phyloP scores from a whole-genome alignment of 441 rosid species.

The Syzygium syzygioides region DNA sequence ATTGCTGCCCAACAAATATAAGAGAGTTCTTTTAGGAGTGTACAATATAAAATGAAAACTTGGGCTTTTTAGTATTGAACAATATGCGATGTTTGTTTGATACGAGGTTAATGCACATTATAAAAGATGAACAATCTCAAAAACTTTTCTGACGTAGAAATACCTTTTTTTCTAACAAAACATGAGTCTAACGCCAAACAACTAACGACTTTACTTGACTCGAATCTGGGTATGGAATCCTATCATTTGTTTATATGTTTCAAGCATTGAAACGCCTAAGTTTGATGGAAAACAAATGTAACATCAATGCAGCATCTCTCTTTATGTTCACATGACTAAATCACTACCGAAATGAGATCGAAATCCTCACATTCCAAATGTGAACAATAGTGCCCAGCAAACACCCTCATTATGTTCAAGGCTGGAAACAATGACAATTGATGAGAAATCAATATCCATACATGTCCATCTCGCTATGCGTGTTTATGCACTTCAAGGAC shows the following conservation, averaged over 20 bases:
- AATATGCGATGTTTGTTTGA: neutral
- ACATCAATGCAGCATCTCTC: neutral
- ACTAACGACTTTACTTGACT: neutral
- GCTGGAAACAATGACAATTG: neutral
- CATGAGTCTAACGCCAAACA: neutral
- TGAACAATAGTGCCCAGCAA: neutral
- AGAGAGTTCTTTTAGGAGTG: neutral
- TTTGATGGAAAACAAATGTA: neutral
- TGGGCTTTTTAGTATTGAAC: neutral
- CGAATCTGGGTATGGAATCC: fast-evolving
- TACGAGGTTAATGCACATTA: neutral
- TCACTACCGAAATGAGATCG: neutral
- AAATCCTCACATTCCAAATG: neutral
- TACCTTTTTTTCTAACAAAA: neutral
- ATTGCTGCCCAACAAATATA: neutral
- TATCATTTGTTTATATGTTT: neutral
- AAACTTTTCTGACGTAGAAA: fast-evolving
- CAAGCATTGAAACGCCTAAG: neutral
- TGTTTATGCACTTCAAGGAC: neutral
- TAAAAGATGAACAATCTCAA: neutral
- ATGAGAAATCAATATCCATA: neutral
- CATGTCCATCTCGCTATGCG: neutral
- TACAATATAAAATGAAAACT: neutral
- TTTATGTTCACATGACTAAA: neutral
- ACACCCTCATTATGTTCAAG: neutral